These are phyloP conservation scores for Helichrysum umbraculigerum DNA, from an alignment of 129 eudicot genomes.

Conservation along the genomic window DNA sequence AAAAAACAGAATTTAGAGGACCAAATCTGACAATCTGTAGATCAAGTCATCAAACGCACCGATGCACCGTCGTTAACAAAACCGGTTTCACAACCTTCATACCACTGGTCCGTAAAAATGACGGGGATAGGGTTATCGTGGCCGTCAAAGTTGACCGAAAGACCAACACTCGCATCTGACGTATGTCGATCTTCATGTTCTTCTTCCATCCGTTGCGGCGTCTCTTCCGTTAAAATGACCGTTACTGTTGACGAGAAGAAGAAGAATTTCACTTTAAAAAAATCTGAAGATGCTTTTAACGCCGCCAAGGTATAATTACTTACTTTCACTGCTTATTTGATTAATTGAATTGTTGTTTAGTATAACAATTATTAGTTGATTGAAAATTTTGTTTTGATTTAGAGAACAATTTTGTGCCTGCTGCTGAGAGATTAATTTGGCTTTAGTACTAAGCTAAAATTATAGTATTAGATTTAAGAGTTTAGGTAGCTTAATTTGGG, in stretches of 20 bases:
- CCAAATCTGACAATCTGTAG: too few relatives aligned
- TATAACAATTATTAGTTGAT: too few relatives aligned
- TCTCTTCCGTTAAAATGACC: slow-evolving; percentile 49
- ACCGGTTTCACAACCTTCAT: not conserved
- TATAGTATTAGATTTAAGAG: not conserved
- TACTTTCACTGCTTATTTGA: not conserved
- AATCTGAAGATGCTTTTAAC: slow-evolving; percentile 86
- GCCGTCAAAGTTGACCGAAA: slow-evolving; percentile 39
- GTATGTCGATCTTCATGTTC: slow-evolving; percentile 32
- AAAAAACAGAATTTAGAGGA: too few relatives aligned
- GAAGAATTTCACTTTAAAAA: slow-evolving; percentile 67
- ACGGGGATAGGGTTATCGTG: slow-evolving; percentile 28
- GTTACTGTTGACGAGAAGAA: slow-evolving; percentile 62
- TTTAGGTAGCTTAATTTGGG: not conserved
- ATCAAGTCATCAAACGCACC: too few relatives aligned
- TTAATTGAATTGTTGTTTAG: not conserved
- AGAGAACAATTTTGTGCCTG: not conserved
- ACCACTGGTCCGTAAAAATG: not conserved
- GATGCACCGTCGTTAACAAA: not conserved
- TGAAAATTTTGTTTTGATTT: not conserved
- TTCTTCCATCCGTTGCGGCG: slow-evolving; percentile 20
- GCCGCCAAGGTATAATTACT: slow-evolving; percentile 65
- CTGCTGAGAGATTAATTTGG: not conserved
- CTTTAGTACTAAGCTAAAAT: not conserved
- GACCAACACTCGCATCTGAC: slow-evolving; percentile 30